Conservation (phyloP, 768 basidiomycete species). For the Kwoniella newhampshirensis region DNA sequence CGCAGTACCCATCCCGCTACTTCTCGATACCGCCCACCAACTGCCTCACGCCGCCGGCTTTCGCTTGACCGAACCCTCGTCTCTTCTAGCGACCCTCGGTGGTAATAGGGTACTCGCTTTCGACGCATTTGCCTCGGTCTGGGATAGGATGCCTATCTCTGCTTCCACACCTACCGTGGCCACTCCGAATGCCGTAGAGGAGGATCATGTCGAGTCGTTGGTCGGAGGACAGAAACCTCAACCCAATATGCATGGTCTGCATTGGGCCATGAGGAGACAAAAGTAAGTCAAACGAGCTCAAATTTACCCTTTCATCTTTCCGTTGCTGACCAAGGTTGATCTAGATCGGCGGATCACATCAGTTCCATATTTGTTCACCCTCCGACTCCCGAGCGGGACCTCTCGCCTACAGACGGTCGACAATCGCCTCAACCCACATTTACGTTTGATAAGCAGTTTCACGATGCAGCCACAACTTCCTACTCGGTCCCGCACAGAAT, state of each 20-base stretch:
- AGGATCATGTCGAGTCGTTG: slow-evolving; percentile 32
- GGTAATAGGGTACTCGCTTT: slow-evolving; percentile 24
- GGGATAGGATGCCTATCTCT: slow-evolving; percentile 41
- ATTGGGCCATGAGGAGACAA: slow-evolving; percentile 16
- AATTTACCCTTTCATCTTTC: not conserved
- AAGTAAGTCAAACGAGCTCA: slow-evolving; percentile 16
- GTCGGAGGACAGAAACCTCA: slow-evolving; percentile 23
- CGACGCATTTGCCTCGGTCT: slow-evolving; percentile 12
- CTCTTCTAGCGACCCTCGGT: slow-evolving; percentile 23
- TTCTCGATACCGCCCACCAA: slow-evolving; percentile 19
- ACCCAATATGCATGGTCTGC: slow-evolving; percentile 14
- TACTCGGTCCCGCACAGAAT: slow-evolving; percentile 6
- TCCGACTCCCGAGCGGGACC: slow-evolving; percentile 41
- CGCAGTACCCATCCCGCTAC: slow-evolving; percentile 14
- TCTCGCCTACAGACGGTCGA: slow-evolving; percentile 5
- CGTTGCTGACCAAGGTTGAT: slow-evolving; percentile 6
- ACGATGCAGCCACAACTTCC: slow-evolving; percentile 1
- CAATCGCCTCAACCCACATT: too few relatives aligned
- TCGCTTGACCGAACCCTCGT: slow-evolving; percentile 14
- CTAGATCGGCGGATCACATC: slow-evolving; percentile 23
- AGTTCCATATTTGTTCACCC: slow-evolving; percentile 46
- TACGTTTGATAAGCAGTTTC: too few relatives aligned
- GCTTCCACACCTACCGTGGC: slow-evolving; percentile 13
- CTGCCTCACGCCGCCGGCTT: slow-evolving; percentile 29
- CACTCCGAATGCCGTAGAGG: slow-evolving; percentile 26